A percentile compares a stretch with the other conserved stretches of the same genome.
phyloP scores from a whole-genome alignment of 129 eudicot species.

The Gnaphalium uliginosum region DNA sequence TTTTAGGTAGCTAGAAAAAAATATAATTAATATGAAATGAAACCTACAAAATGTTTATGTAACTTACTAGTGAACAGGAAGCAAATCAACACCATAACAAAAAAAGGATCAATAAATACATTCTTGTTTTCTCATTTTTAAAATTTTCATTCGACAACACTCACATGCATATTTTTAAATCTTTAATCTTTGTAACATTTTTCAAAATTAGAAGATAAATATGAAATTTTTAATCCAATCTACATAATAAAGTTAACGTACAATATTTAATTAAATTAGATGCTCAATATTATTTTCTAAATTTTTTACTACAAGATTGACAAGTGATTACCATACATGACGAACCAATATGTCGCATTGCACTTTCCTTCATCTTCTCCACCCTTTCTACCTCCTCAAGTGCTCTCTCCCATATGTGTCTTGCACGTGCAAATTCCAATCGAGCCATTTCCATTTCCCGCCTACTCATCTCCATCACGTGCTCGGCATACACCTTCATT shows the following conservation, averaged over 20 bases:
- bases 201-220: neutral
- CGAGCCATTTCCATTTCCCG: constrained; percentile 79
- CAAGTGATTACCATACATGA: constrained; percentile 87
- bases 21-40: too few relatives aligned
- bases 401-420: constrained; percentile 76
- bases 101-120: too few relatives aligned
- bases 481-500: constrained; percentile 66
- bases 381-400: constrained; percentile 65
- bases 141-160: neutral
- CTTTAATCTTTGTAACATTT: too few relatives aligned
- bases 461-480: constrained; percentile 74
- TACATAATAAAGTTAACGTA: neutral
- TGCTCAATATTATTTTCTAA: too few relatives aligned
- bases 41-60: too few relatives aligned
- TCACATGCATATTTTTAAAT: too few relatives aligned
- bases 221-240: neutral
- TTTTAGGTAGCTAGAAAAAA: too few relatives aligned
- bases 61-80: too few relatives aligned
- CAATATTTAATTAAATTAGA: too few relatives aligned
- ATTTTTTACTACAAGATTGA: constrained; percentile 71
- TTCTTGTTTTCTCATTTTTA: too few relatives aligned
- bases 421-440: constrained; percentile 70
- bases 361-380: constrained; percentile 63
- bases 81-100: too few relatives aligned
- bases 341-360: constrained; percentile 39